phyloP scores from a whole-genome alignment of 2,329 filamentous ascomycete species.

The Cercospora beticola region DNA sequence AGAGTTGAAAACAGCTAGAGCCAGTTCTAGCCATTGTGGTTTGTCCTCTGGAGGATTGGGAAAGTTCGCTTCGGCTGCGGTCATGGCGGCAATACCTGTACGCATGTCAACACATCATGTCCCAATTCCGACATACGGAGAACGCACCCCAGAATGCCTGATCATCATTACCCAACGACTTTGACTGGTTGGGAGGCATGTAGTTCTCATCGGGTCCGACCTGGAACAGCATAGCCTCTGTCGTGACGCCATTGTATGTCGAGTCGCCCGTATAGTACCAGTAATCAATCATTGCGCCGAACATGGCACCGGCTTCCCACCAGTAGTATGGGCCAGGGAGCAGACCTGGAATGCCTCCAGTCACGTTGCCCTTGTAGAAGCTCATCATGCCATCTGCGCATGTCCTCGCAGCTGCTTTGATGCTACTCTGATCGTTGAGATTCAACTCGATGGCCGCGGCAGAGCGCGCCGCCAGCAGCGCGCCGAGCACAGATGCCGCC shows the following conservation, averaged over 20 bases:
- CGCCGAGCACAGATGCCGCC: conserved; percentile 20
- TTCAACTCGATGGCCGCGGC: conserved; percentile 29
- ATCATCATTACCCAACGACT: conserved; percentile 55
- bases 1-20: conserved; percentile 45
- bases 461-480: conserved; percentile 27
- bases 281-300: conserved; percentile 68
- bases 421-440: conserved; percentile 38
- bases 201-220: conserved; percentile 58
- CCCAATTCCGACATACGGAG: no score
- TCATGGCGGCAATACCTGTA: conserved; percentile 53
- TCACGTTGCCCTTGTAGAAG: conserved; percentile 55
- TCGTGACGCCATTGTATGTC: conserved; percentile 61
- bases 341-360: conserved; percentile 53
- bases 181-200: conserved; percentile 51
- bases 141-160: conserved; percentile 56
- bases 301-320: conserved; percentile 67
- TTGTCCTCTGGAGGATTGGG: conserved; percentile 44
- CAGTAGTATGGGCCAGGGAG: conserved; percentile 69
- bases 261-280: conserved; percentile 67
- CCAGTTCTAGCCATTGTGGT: conserved; percentile 49
- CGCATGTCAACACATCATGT: background rate
- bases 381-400: conserved; percentile 52
- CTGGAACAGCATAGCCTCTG: conserved; percentile 61
- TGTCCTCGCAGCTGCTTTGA: conserved; percentile 45
- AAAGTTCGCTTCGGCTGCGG: conserved; percentile 55